These are phyloP conservation scores for Venturia pyrina DNA, from an alignment of 2,329 filamentous ascomycete species.

Conservation along the genomic window DNA sequence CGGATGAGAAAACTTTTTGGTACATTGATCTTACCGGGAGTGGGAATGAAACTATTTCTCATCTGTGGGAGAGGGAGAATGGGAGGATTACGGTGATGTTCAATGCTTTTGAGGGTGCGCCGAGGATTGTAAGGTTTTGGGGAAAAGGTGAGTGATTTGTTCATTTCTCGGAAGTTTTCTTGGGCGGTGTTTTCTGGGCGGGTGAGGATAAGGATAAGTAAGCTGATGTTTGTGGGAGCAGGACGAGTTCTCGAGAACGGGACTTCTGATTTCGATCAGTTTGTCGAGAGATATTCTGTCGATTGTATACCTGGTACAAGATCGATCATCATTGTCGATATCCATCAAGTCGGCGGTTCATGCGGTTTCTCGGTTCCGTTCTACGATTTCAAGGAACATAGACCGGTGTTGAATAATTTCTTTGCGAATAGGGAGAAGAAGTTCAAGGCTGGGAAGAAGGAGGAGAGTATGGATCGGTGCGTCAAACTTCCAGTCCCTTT, in stretches of 20 bases:
- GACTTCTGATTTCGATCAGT: conserved; percentile 14
- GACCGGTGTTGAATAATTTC: conserved; percentile 30
- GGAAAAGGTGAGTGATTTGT: conserved; percentile 21
- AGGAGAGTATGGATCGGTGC: conserved; percentile 31
- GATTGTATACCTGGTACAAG: conserved; percentile 27
- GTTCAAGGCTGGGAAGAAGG: conserved; percentile 25
- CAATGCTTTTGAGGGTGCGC: conserved; percentile 32
- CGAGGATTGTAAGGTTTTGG: conserved; percentile 34
- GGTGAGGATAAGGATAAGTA: no score
- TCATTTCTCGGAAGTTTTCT: no score
- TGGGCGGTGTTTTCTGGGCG: not conserved
- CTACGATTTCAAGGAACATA: conserved; percentile 33
- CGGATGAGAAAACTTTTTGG: conserved; percentile 31
- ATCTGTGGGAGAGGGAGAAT: conserved; percentile 32
- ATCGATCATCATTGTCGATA: conserved; percentile 31
- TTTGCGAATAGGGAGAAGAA: conserved; percentile 28
- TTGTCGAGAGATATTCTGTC: conserved; percentile 26
- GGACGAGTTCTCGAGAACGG: conserved; percentile 6
- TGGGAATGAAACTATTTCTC: conserved; percentile 34
- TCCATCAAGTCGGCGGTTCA: conserved; percentile 33
- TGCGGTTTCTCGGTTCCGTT: conserved; percentile 36
- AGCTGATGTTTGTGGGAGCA: not conserved
- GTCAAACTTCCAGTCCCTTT: not conserved
- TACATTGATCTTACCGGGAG: conserved; percentile 34
- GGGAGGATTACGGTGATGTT: conserved; percentile 34